A percentile compares a stretch with the other conserved stretches of the same genome.
phyloP scores from a whole-genome alignment of 108 stramenopile genomes.

The Stephanodiscus triporus region DNA sequence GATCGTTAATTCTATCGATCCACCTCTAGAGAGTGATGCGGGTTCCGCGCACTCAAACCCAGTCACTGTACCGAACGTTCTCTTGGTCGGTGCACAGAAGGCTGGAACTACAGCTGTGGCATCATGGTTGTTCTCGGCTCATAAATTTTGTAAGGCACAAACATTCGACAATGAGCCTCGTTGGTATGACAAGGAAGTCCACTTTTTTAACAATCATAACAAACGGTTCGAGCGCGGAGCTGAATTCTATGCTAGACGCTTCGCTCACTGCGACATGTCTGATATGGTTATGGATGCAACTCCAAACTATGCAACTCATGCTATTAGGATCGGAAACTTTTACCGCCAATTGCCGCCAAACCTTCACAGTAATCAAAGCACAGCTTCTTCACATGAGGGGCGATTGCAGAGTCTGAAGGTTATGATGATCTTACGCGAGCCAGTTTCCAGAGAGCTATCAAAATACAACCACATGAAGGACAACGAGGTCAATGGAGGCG shows the following conservation, averaged over 20 bases:
- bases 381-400: too few relatives aligned
- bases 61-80: slow-evolving; percentile 41
- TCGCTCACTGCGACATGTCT: slow-evolving; percentile 3
- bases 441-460: slow-evolving; percentile 40
- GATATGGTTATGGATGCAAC: slow-evolving; percentile 39
- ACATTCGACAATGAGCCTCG: slow-evolving; percentile 32
- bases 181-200: slow-evolving; percentile 47
- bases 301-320: slow-evolving; percentile 17
- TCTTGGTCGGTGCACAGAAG: slow-evolving; percentile 49
- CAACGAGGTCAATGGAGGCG: slow-evolving; percentile 5
- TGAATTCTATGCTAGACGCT: slow-evolving; percentile 40
- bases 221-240: slow-evolving; percentile 20
- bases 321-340: neutral
- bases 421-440: slow-evolving; percentile 49
- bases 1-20: too few relatives aligned
- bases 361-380: too few relatives aligned
- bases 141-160: too few relatives aligned
- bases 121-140: neutral
- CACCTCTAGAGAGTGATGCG: too few relatives aligned
- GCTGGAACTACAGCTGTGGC: slow-evolving; percentile 21
- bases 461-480: slow-evolving; percentile 38
- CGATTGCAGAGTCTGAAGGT: slow-evolving; percentile 28
- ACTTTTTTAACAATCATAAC: slow-evolving; percentile 38
- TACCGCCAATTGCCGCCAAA: too few relatives aligned
- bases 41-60: too few relatives aligned